These are phyloP conservation scores for Waltiozyma sp. DNA, from an alignment of 1,139 yeast species.

Conservation along the genomic window DNA sequence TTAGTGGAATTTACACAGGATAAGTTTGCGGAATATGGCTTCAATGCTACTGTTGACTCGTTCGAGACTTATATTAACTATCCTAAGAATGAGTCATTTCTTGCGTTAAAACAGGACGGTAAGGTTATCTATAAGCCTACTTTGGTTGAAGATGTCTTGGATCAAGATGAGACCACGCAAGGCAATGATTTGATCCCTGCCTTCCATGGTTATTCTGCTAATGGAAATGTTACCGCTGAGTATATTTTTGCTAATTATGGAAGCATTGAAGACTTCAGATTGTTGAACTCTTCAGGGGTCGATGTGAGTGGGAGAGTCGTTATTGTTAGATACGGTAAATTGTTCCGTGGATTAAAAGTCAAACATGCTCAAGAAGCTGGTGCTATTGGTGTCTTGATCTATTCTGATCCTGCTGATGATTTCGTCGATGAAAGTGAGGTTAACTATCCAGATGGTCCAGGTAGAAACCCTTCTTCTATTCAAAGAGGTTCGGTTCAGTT, in stretches of 20 bases:
- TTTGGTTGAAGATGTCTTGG: conserved; percentile 57
- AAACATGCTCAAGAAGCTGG: conserved; percentile 58
- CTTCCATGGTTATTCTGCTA: conserved; percentile 61
- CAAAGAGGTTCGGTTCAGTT: conserved; percentile 82
- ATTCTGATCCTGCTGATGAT: conserved; percentile 62
- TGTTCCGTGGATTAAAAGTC: conserved; percentile 58
- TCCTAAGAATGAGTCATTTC: conserved; percentile 45
- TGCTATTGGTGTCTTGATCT: conserved; percentile 48
- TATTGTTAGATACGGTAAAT: conserved; percentile 46
- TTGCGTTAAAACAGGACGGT: conserved; percentile 24
- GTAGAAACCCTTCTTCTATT: conserved; percentile 57
- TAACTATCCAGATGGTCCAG: conserved; percentile 58
- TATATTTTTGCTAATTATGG: conserved; percentile 56
- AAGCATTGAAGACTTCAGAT: conserved; percentile 39
- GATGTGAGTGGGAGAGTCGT: conserved; percentile 43
- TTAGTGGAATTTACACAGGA: conserved; percentile 56
- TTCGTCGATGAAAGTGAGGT: conserved; percentile 40
- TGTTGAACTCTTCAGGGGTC: conserved; percentile 33
- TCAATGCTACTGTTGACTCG: conserved; percentile 39
- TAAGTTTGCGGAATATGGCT: conserved; percentile 54
- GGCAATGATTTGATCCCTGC: conserved; percentile 44
- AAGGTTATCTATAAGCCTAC: conserved; percentile 47
- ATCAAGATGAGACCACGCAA: conserved; percentile 59
- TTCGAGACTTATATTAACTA: conserved; percentile 53
- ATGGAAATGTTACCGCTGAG: conserved; percentile 52